Percentiles rank a stretch among this genome's conserved stretches.
Conservation (phyloP, 2,329 filamentous ascomycete species). For the Fusarium chaquense region DNA sequence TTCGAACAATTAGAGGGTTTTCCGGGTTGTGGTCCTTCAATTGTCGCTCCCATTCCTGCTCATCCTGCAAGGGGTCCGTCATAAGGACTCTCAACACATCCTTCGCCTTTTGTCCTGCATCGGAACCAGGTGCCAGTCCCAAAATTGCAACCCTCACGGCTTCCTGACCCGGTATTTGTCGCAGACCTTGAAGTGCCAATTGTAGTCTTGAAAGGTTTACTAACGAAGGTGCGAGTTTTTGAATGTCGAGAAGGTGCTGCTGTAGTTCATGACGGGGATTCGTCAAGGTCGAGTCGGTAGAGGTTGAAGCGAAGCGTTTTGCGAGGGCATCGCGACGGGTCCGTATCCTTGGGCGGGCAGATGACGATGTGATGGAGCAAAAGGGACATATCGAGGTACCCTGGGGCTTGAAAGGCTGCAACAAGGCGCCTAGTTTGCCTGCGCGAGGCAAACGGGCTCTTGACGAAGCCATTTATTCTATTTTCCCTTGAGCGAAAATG, state of each 20-base stretch:
- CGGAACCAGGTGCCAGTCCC: constrained; percentile 57
- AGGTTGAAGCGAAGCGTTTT: constrained; percentile 50
- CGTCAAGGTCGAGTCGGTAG: constrained; percentile 33
- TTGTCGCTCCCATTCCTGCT: constrained; percentile 75
- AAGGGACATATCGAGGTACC: constrained; percentile 49
- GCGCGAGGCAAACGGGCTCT: constrained; percentile 47
- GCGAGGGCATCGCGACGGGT: constrained; percentile 41
- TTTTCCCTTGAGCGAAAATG: constrained; percentile 28
- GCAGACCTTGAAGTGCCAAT: constrained; percentile 75
- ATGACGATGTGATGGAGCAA: constrained; percentile 47
- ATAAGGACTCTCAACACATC: constrained; percentile 76
- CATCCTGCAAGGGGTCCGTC: constrained; percentile 74
- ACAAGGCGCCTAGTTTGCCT: constrained; percentile 47
- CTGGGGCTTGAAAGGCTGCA: constrained; percentile 28
- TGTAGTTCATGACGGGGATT: constrained; percentile 67
- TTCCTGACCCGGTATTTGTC: constrained; percentile 67
- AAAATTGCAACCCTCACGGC: constrained; percentile 70
- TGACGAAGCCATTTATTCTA: constrained; percentile 50
- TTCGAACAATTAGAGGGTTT: constrained; percentile 73
- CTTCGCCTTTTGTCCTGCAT: constrained; percentile 65
- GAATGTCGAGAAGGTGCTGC: constrained; percentile 68
- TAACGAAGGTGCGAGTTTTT: constrained; percentile 70
- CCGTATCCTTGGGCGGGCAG: constrained; percentile 36
- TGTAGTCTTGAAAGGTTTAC: constrained; percentile 78
- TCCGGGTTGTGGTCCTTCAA: constrained; percentile 64